Evolutionary conservation across 305 asterid genomes (phyloP).

Genomic region (Ajuga reptans): DNA sequence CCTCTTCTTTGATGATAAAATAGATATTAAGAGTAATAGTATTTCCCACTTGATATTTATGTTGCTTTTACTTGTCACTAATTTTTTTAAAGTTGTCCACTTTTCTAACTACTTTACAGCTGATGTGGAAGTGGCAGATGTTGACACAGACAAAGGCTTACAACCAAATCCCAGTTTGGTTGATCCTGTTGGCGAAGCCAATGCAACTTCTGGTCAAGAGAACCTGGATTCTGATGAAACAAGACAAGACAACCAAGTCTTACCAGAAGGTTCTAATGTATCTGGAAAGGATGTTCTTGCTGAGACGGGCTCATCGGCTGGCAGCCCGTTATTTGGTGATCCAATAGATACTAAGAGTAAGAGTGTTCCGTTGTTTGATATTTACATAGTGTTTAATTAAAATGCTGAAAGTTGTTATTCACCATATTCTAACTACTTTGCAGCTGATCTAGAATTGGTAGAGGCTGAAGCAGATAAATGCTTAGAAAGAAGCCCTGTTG

Average conservation of each 20-base stretch:
- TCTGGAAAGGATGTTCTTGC: slow-evolving; percentile 17
- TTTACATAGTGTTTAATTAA: not conserved
- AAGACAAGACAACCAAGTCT: not conserved
- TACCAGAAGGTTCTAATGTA: slow-evolving; percentile 16
- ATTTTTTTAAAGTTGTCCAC: not conserved
- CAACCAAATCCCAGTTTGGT: not conserved
- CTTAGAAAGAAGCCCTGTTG: not conserved
- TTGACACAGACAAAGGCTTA: slow-evolving; percentile 1
- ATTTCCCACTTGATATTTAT: slow-evolving; percentile 1
- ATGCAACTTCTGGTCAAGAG: slow-evolving; percentile 11
- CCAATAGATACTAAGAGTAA: slow-evolving; percentile 20
- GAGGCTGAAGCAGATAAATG: slow-evolving; percentile 18
- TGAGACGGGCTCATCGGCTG: not conserved
- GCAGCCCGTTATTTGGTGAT: not conserved
- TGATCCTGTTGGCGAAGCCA: not conserved
- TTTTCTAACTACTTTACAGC: slow-evolving; percentile 12
- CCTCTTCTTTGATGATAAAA: slow-evolving; percentile 2
- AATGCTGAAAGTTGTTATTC: not conserved
- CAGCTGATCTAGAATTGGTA: slow-evolving; percentile 27
- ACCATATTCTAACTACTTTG: not conserved
- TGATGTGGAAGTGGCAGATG: slow-evolving; percentile 20
- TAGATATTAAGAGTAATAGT: slow-evolving; percentile 17
- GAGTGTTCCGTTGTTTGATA: not conserved
- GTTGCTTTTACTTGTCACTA: not conserved
- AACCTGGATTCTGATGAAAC: slow-evolving; percentile 7